These are phyloP conservation scores for Centella asiatica DNA, from an alignment of 129 eudicot species.

Conservation along the genomic window DNA sequence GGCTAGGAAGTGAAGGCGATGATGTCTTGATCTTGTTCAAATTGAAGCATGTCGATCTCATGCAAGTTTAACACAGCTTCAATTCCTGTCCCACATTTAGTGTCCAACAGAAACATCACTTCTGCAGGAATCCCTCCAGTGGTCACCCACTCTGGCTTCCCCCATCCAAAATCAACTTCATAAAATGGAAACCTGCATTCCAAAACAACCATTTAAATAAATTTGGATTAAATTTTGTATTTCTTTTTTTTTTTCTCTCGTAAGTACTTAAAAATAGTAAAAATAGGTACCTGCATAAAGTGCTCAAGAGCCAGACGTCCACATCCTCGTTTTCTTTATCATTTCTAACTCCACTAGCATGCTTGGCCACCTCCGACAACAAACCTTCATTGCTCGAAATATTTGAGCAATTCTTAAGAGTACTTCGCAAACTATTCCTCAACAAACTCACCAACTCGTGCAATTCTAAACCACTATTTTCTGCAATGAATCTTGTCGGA, in stretches of 20 bases:
- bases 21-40: constrained; percentile 7
- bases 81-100: constrained; percentile 10
- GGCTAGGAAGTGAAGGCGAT: neutral
- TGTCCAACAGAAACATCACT: constrained; percentile 2
- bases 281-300: constrained; percentile 7
- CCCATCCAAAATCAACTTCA: constrained; percentile 27
- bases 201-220: no score
- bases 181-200: constrained; percentile 15
- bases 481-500: neutral
- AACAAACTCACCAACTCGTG: neutral
- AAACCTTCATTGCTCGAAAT: neutral
- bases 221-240: no score
- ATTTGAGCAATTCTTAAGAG: neutral
- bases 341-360: neutral
- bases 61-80: constrained; percentile 18
- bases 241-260: no score
- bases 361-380: neutral
- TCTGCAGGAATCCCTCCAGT: neutral
- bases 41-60: constrained; percentile 1
- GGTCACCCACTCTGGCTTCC: constrained; percentile 13
- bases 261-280: no score
- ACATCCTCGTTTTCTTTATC: neutral
- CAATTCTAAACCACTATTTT: neutral
- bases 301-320: neutral
- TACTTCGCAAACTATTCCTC: neutral